Percentiles rank a stretch among this genome's conserved stretches.
These are phyloP conservation scores for Leptomonas pyrrhocoris DNA, from an alignment of 208 protist species.

Conservation along the genomic window DNA sequence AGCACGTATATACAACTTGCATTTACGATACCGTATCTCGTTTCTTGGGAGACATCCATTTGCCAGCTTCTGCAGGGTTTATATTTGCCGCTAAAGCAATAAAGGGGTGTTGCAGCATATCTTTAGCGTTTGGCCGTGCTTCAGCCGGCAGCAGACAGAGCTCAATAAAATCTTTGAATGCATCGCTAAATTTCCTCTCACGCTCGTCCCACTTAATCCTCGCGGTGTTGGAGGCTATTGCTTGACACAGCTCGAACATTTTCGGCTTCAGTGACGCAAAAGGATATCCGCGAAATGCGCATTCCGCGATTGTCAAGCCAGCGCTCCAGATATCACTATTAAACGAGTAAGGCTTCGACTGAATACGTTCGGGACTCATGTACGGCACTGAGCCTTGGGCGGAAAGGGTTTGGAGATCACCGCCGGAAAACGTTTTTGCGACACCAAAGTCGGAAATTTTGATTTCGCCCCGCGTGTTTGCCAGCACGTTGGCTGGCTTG, in stretches of 20 bases:
- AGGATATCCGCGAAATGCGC: conserved; percentile 83
- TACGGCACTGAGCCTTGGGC: conserved; percentile 93
- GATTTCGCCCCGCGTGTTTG: conserved; percentile 94
- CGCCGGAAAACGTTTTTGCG: conserved; percentile 83
- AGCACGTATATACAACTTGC: conserved; percentile 7
- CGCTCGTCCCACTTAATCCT: conserved; percentile 67
- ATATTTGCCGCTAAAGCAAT: conserved; percentile 65
- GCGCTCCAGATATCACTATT: conserved; percentile 93
- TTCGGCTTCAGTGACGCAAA: conserved; percentile 74
- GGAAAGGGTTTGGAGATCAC: conserved; percentile 79
- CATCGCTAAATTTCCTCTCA: conserved; percentile 53
- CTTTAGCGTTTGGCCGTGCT: conserved; percentile 62
- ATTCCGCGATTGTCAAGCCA: conserved; percentile 90
- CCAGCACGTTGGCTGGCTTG: conserved; percentile 97
- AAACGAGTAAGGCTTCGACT: conserved; percentile 89
- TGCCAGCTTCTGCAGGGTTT: conserved; percentile 61
- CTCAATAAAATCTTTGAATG: conserved; percentile 82
- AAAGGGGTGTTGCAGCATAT: conserved; percentile 82
- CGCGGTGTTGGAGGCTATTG: conserved; percentile 65
- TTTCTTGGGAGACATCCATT: conserved; percentile 60
- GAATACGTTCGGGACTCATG: conserved; percentile 94
- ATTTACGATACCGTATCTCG: background rate
- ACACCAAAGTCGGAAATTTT: conserved; percentile 98
- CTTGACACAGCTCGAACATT: conserved; percentile 85
- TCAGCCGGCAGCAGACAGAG: conserved; percentile 64